Conservation (phyloP, 208 protist species). For the Acanthamoeba castellanii region DNA sequence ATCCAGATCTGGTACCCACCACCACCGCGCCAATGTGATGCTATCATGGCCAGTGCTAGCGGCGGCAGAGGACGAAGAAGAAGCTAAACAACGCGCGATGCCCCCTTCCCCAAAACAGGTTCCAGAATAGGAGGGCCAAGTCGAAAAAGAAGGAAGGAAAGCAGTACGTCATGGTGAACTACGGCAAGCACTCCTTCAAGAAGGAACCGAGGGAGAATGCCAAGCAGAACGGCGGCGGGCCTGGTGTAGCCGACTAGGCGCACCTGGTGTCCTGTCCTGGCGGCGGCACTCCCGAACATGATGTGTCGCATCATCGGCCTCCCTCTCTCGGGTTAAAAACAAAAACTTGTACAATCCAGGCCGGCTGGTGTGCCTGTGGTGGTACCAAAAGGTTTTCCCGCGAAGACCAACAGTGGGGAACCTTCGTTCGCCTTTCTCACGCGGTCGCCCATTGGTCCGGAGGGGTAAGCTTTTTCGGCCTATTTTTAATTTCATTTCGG, state of each 20-base stretch:
- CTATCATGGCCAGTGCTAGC: neutral
- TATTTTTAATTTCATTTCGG: neutral
- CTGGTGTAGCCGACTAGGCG: too few species aligned
- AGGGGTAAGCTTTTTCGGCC: too few species aligned
- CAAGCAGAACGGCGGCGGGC: neutral
- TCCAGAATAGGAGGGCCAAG: constrained; percentile 12
- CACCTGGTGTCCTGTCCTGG: too few species aligned
- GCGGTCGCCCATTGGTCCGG: neutral
- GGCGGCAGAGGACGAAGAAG: too few species aligned
- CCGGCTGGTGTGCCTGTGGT: too few species aligned
- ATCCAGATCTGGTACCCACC: constrained; percentile 10
- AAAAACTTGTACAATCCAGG: too few species aligned
- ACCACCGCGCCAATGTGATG: neutral
- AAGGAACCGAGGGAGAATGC: neutral
- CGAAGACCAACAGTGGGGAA: too few species aligned
- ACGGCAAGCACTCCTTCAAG: constrained; percentile 52
- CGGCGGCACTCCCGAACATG: too few species aligned
- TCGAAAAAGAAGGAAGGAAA: constrained; percentile 47
- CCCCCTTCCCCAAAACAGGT: neutral
- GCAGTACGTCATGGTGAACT: constrained; percentile 35
- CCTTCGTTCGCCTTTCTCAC: neutral
- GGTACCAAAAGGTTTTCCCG: too few species aligned
- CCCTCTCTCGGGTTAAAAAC: too few species aligned
- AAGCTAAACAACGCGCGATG: too few species aligned
- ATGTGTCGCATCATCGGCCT: too few species aligned